Evolutionary conservation across 805 yeast genomes (phyloP).

Genomic region (Lachancea dasiensis): DNA sequence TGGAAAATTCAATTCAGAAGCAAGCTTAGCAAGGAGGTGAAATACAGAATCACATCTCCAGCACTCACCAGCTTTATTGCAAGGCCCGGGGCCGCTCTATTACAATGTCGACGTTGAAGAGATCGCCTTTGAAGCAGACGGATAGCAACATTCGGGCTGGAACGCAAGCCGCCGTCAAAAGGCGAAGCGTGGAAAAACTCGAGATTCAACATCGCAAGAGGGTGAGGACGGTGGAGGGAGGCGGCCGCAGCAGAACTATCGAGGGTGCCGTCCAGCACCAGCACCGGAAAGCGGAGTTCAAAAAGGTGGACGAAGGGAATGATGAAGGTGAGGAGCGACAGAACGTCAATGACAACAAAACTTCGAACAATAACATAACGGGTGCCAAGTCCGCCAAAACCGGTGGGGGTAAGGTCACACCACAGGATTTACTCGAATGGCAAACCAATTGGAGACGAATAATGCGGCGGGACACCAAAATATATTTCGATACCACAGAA

Average conservation of each 20-base stretch:
- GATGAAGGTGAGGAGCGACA: not conserved
- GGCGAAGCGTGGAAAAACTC: slow-evolving; percentile 23
- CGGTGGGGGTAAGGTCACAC: slow-evolving; percentile 19
- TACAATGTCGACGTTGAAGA: slow-evolving; percentile 2
- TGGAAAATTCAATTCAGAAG: too few species aligned
- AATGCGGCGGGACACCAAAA: slow-evolving; percentile 47
- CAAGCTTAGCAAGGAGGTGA: too few species aligned
- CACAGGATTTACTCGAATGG: slow-evolving; percentile 48
- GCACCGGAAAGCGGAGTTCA: slow-evolving; percentile 17
- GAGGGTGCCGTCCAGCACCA: slow-evolving; percentile 34
- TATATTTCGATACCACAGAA: slow-evolving; percentile 53
- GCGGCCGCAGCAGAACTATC: slow-evolving; percentile 30
- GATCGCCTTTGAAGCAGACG: slow-evolving; percentile 32
- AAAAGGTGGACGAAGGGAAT: slow-evolving; percentile 9
- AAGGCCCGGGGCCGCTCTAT: not conserved
- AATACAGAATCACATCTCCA: too few species aligned
- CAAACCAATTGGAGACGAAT: slow-evolving; percentile 58
- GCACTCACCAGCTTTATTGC: slow-evolving; percentile 1
- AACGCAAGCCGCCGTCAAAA: slow-evolving; percentile 15
- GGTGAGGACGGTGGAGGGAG: slow-evolving; percentile 20
- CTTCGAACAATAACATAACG: not conserved
- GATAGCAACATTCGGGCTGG: slow-evolving; percentile 24
- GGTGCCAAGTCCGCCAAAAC: slow-evolving; percentile 7
- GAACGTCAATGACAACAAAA: not conserved
- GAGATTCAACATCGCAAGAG: slow-evolving; percentile 16